Base-by-base conservation (phyloP, 768 basidiomycete species). In the Holtermanniella nyarrowii region DNA sequence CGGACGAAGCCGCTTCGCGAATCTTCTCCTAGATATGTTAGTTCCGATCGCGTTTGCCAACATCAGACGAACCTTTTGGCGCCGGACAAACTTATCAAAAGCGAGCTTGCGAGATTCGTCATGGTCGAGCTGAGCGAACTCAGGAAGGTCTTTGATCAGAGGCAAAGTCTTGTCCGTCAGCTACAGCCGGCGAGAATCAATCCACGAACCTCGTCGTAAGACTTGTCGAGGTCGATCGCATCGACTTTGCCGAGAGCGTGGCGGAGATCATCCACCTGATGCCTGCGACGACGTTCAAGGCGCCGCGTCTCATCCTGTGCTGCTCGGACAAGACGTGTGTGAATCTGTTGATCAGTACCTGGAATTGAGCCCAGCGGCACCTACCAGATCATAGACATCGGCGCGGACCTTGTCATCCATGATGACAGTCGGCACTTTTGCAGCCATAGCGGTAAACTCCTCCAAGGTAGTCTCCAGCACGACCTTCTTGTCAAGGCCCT, bases 261-360 rank as follows among this genome's bases (percentile, higher is more conserved):
- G 4, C 95, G 83, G 31, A 99, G 76, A 65, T 97, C 95, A 71
- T 99, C 95, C 63, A 95, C 88, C 56, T 88, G 73, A 69, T 93
- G 86, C 23, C 91, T 79, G 52, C 84, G 81, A 62, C 79, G 82
- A 52, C 89, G 78, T 72, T 97, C 95, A 0, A 82, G 74, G 27
- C 73, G 60, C 7, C 88, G 80, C n/a, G 83, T 77, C 68, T 81
- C 86, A 69, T 96, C 95, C 14, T 89, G 86, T 2, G 84, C 84
- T 27, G 83, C 56, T 82, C 82, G 70, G 81, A 84, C 40, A 80
- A 54, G 12, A 50, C 77, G 77, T 5, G 82, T 80, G 48, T 80
- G 84, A 20, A 96, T 65, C 90, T 95, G 57, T n/a, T 26, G 37
- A 50, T 43, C 22, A 40, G 25, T 7, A 13, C 18, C 1, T 20